Conservation (phyloP, 164 flowering plant genomes). For the Tetrastigma voinierianum region DNA sequence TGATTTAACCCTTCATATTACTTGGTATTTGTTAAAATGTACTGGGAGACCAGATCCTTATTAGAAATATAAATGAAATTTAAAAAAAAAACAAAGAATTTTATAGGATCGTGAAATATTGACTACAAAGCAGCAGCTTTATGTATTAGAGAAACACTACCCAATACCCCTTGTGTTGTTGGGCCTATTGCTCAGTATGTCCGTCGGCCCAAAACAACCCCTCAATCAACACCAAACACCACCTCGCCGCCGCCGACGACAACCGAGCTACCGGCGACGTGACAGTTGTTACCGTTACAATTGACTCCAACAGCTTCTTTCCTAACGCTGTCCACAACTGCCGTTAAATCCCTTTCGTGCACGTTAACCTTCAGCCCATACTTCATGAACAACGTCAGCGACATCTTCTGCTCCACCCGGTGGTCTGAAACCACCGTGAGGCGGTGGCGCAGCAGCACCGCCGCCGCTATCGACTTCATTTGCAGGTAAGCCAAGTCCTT, state of each 20-base stretch:
- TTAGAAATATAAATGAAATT: too few relatives aligned
- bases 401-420: slow-evolving; percentile 89
- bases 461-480: slow-evolving; percentile 88
- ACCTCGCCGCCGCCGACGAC: slow-evolving; percentile 6
- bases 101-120: not conserved
- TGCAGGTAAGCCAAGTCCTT: slow-evolving; percentile 87
- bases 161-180: too few relatives aligned
- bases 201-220: not conserved
- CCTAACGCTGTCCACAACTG: slow-evolving; percentile 18
- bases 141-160: too few relatives aligned
- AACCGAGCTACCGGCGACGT: not conserved
- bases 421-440: slow-evolving; percentile 63
- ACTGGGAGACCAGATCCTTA: too few relatives aligned
- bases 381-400: slow-evolving; percentile 89
- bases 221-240: slow-evolving; percentile 18
- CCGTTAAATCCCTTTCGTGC: slow-evolving; percentile 49
- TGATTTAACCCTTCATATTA: too few relatives aligned
- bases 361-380: slow-evolving; percentile 73
- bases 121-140: not conserved
- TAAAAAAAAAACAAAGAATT: not conserved
- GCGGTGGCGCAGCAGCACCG: slow-evolving; percentile 75
- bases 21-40: too few relatives aligned
- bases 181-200: too few relatives aligned
- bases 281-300: slow-evolving; percentile 3
- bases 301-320: not conserved